phyloP scores from a whole-genome alignment of 2,329 filamentous ascomycete species.

The Microsporum canis region DNA sequence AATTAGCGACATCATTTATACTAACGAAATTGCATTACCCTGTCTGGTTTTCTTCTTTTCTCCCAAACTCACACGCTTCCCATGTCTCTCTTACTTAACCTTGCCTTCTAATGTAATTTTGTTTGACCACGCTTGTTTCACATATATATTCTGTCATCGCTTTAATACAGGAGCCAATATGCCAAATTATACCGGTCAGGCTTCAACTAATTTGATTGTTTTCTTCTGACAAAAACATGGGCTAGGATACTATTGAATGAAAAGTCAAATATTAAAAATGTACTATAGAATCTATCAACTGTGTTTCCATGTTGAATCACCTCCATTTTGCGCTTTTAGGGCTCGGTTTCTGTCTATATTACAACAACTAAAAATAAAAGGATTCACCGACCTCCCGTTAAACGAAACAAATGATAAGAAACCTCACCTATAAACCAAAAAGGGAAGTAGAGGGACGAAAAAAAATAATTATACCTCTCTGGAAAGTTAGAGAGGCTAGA shows the following conservation, averaged over 20 bases:
- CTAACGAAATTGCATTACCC: not conserved
- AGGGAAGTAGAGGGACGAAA: not conserved
- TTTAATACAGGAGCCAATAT: not conserved
- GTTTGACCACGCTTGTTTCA: not conserved
- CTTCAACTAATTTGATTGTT: not conserved
- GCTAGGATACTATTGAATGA: not conserved
- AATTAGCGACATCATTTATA: not conserved
- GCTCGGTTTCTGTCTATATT: conserved; percentile 3
- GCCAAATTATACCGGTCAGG: not conserved
- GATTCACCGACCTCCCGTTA: not conserved
- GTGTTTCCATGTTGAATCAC: not conserved
- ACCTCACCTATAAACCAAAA: conserved; percentile 1
- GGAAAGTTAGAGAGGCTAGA: conserved; percentile 1
- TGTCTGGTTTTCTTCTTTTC: not conserved
- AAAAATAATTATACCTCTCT: not conserved
- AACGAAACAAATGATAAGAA: not conserved
- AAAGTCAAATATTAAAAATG: not conserved
- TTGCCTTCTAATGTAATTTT: not conserved
- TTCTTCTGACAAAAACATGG: no score
- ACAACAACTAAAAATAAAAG: not conserved
- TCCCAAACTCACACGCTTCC: not conserved
- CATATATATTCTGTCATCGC: not conserved
- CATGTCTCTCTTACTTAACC: not conserved
- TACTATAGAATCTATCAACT: not conserved
- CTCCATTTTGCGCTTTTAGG: conserved; percentile 3